Evolutionary conservation across 1,284 basidiomycete genomes (phyloP), one percentile per base, ranked within the genome.

Genomic region (Testicularia cyperi): DNA sequence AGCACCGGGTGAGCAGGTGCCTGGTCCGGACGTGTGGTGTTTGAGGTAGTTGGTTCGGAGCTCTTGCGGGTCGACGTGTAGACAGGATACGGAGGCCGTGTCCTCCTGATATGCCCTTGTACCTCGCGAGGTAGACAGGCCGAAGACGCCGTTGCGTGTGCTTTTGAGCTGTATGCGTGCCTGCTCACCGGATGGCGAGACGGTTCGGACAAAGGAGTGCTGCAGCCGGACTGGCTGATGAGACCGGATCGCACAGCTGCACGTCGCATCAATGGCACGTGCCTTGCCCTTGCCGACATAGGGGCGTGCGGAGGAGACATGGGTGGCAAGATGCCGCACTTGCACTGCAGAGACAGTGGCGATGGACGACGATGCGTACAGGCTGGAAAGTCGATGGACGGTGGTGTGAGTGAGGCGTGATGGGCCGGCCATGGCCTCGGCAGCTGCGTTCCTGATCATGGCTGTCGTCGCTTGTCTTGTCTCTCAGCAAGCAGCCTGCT

Each of bases 81-180:
- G 39, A 26, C 74, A 76, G 8, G 66, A 55, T n/a, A 67, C 65
- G 2, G 62, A 63, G 9, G 51, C 57, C 20, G 73, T 67, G 28
- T 75, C 73, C 43, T 75, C 72, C 31, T 75, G 73, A 25, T 62
- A 61, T 2, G 65, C 48, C 1, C 74, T 65, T 5, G 62, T 61
- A 9, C 74, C 74, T 15, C 74, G 60, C 8, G 65, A 53, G 0
- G 66, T 66, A 10, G 55, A 49, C 6, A 63, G 43, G 4, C 66
- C 66, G 33, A 58, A 69, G 25, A 69, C 64, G 23, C 58, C 58
- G 14, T 44, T 56, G 29, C 53, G 47, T 15, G 44, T 51, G 13
- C 52, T 36, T 12, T 52, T 56, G 44, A 65, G 56, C 21, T 55
- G 56, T 23, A 65, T 49, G 18, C 62, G 51, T 2, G 44, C 56